Conservation (phyloP, 331 rosid species). For the Pyracantha coccinea region DNA sequence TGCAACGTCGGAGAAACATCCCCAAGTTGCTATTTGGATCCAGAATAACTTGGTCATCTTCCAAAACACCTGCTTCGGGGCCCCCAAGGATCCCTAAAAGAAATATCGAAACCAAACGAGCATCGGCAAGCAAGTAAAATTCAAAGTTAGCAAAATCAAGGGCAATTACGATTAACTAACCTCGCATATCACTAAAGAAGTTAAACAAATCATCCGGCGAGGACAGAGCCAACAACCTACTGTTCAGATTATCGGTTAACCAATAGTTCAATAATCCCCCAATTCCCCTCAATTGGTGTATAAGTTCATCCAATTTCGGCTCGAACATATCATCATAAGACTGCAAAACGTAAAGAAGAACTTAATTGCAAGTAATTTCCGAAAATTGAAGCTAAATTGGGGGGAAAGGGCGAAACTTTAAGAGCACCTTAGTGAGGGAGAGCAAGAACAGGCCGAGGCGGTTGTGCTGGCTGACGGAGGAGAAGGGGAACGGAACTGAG, state of each 20-base stretch:
- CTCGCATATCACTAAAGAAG: constrained; percentile 74
- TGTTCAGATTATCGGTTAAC: constrained; percentile 56
- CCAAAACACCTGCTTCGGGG: constrained; percentile 62
- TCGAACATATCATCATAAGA: constrained; percentile 80
- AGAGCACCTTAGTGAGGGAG: constrained; percentile 68
- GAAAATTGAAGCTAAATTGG: background rate
- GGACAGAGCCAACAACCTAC: constrained; percentile 51
- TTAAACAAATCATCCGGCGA: constrained; percentile 91
- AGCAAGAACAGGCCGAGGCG: constrained; percentile 72
- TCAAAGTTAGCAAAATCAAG: background rate
- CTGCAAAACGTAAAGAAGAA: constrained; percentile 26
- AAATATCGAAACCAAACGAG: background rate
- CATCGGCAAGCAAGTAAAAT: background rate
- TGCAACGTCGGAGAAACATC: constrained; percentile 73
- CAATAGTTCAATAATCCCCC: constrained; percentile 45
- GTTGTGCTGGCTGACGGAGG: constrained; percentile 72
- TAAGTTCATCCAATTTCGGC: constrained; percentile 82
- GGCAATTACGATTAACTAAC: constrained; percentile 27
- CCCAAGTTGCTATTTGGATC: constrained; percentile 75
- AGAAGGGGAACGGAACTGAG: constrained; percentile 65
- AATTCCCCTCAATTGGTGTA: constrained; percentile 59
- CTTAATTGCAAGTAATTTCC: background rate
- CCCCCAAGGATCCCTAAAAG: constrained; percentile 70
- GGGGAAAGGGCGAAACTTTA: background rate
- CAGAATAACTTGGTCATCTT: constrained; percentile 75